Conservation (phyloP, 768 basidiomycete genomes). For the Russula emetica region DNA sequence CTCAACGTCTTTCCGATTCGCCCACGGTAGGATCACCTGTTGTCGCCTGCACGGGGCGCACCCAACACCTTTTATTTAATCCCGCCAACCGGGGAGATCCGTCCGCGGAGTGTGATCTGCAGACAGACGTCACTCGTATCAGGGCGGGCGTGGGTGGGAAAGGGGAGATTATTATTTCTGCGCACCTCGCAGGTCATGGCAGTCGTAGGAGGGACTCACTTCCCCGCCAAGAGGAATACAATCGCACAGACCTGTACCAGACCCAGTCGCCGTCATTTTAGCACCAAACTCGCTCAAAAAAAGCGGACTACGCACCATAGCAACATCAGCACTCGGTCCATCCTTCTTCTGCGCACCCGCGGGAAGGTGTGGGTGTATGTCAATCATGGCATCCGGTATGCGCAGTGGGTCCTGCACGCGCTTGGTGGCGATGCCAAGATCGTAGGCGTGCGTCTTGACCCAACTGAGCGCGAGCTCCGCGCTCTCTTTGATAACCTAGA, state of each 20-base stretch:
- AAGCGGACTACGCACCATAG: constrained; percentile 48
- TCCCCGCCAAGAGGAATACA: constrained; percentile 74
- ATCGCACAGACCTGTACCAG: constrained; percentile 66
- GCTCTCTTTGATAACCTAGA: no score
- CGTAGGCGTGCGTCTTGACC: no score
- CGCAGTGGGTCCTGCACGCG: no score
- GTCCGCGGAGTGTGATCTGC: constrained; percentile 76
- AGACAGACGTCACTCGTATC: background rate
- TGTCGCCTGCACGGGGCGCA: constrained; percentile 81
- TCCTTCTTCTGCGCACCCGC: no score
- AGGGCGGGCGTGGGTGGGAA: constrained; percentile 44
- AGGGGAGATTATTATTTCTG: no score
- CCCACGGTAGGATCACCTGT: no score
- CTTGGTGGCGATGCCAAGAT: no score
- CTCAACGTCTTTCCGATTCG: no score
- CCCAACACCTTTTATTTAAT: constrained; percentile 92
- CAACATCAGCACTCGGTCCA: constrained; percentile 84
- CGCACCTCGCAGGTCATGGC: constrained; percentile 88
- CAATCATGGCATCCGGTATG: constrained; percentile 56
- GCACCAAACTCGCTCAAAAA: no score
- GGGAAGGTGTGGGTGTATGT: constrained; percentile 93
- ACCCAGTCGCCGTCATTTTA: background rate
- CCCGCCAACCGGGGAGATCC: constrained; percentile 80
- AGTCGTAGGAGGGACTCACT: constrained; percentile 59
- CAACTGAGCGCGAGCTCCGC: no score